Evolutionary conservation across 768 basidiomycete genomes (phyloP).

Genomic region (Tricholomella constricta): DNA sequence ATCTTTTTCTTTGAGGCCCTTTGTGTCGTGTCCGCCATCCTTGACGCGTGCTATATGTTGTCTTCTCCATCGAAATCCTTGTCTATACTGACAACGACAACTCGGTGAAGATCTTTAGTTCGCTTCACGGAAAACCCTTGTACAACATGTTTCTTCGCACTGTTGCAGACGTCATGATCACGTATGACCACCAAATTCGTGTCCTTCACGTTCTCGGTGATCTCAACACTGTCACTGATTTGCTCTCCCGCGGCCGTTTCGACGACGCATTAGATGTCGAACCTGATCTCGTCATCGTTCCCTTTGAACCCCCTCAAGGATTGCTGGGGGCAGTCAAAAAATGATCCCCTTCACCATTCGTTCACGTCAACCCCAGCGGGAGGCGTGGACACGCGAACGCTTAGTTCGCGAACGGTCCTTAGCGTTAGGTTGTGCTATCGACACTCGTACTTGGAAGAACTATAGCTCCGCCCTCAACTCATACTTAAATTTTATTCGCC

Average conservation of each 20-base stretch:
- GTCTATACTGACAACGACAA: slow-evolving; percentile 32
- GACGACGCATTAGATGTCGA: not conserved
- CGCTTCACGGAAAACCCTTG: slow-evolving; percentile 17
- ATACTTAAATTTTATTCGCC: slow-evolving; percentile 25
- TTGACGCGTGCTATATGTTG: not conserved
- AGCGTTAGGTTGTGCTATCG: slow-evolving; percentile 23
- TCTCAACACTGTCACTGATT: slow-evolving; percentile 28
- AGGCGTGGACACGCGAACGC: slow-evolving; percentile 30
- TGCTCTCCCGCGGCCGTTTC: slow-evolving; percentile 19
- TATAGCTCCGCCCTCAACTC: slow-evolving; percentile 32
- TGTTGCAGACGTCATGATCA: slow-evolving; percentile 15
- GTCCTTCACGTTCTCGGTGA: slow-evolving; percentile 18
- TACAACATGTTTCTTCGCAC: slow-evolving; percentile 21
- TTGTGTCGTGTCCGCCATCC: slow-evolving; percentile 16
- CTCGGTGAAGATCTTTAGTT: slow-evolving; percentile 29
- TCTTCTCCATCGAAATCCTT: too few species aligned
- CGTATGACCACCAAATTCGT: slow-evolving; percentile 8
- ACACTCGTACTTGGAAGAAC: too few species aligned
- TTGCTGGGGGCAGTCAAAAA: too few species aligned
- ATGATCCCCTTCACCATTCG: slow-evolving; percentile 17
- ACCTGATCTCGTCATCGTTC: not conserved
- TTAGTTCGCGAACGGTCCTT: not conserved
- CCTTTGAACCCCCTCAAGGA: slow-evolving; percentile 23
- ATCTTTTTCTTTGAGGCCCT: slow-evolving; percentile 31
- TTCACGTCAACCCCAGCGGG: slow-evolving; percentile 26